Percentiles rank a stretch among this genome's conserved stretches.
Conservation (phyloP, 1,139 yeast species). For the Yamadazyma conglobata region DNA sequence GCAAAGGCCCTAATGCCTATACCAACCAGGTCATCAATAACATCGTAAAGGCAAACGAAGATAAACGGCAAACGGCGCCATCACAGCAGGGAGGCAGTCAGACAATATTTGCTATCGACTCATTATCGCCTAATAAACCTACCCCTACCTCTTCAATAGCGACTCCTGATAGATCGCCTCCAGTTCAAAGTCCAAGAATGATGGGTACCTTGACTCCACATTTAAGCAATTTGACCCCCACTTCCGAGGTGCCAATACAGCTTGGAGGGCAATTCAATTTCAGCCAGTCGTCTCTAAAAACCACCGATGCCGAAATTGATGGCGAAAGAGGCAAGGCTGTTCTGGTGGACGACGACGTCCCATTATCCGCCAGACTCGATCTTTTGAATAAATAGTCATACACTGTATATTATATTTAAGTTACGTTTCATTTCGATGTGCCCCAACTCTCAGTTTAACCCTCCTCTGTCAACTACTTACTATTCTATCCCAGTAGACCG, state of each 20-base stretch:
- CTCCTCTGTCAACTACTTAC: too few species aligned
- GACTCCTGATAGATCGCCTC: slow-evolving; percentile 2
- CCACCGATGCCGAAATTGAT: slow-evolving; percentile 32
- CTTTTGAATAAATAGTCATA: slow-evolving; percentile 21
- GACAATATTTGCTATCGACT: too few species aligned
- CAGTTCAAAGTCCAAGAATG: slow-evolving; percentile 1
- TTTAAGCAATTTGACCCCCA: too few species aligned
- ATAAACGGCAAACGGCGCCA: slow-evolving; percentile 1
- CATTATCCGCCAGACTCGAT: slow-evolving; percentile 30
- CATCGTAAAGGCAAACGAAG: slow-evolving; percentile 22
- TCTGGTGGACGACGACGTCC: slow-evolving; percentile 17
- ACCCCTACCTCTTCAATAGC: neutral
- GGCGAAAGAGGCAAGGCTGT: slow-evolving; percentile 21
- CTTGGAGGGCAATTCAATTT: slow-evolving; percentile 5
- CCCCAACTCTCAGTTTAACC: too few species aligned
- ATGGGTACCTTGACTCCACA: neutral
- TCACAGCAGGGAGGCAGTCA: too few species aligned
- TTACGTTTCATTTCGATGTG: too few species aligned
- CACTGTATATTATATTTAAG: too few species aligned
- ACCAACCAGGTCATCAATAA: slow-evolving; percentile 31
- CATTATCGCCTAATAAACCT: too few species aligned
- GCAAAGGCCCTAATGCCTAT: slow-evolving; percentile 39
- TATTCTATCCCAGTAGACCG: too few species aligned
- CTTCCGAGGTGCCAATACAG: neutral
- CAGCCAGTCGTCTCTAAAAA: slow-evolving; percentile 22